Evolutionary conservation across 2,329 filamentous ascomycete genomes (phyloP).

Genomic region (Fusarium papillatum): DNA sequence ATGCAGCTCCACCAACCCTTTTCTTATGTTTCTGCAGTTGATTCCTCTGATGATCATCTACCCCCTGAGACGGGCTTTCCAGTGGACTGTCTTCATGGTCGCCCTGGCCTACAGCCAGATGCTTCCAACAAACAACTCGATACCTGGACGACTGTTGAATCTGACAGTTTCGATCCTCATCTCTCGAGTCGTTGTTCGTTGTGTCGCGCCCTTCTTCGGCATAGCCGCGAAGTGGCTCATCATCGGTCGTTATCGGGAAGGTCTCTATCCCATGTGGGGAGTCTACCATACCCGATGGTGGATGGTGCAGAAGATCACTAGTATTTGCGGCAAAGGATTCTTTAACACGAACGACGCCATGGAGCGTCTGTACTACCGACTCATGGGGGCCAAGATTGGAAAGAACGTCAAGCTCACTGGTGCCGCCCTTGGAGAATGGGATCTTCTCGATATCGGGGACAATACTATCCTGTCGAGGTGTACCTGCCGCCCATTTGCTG

Average conservation of each 20-base stretch:
- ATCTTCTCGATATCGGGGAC: slow-evolving; percentile 67
- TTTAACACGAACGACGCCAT: slow-evolving; percentile 57
- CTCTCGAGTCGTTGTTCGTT: slow-evolving; percentile 54
- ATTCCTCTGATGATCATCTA: slow-evolving; percentile 63
- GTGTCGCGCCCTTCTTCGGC: slow-evolving; percentile 59
- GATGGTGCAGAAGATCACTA: slow-evolving; percentile 67
- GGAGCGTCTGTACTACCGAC: slow-evolving; percentile 60
- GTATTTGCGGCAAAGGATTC: slow-evolving; percentile 61
- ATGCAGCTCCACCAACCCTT: slow-evolving; percentile 62
- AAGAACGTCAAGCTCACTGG: slow-evolving; percentile 61
- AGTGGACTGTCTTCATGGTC: slow-evolving; percentile 67
- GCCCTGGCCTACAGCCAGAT: slow-evolving; percentile 56
- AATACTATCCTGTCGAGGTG: slow-evolving; percentile 61
- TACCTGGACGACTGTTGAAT: slow-evolving; percentile 62
- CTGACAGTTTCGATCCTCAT: slow-evolving; percentile 60
- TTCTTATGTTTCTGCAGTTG: slow-evolving; percentile 64
- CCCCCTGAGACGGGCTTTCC: slow-evolving; percentile 63
- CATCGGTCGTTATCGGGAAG: slow-evolving; percentile 65
- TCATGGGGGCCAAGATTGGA: slow-evolving; percentile 67
- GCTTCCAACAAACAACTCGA: slow-evolving; percentile 54
- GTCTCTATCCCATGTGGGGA: slow-evolving; percentile 72
- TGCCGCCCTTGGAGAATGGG: slow-evolving; percentile 66
- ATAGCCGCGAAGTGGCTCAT: slow-evolving; percentile 68
- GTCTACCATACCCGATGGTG: slow-evolving; percentile 71
- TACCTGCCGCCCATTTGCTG: slow-evolving; percentile 65